Percentiles rank a stretch among this genome's conserved stretches.
phyloP scores from a whole-genome alignment of 176 grass and related monocot species.

The Cenchrus fungigraminus region DNA sequence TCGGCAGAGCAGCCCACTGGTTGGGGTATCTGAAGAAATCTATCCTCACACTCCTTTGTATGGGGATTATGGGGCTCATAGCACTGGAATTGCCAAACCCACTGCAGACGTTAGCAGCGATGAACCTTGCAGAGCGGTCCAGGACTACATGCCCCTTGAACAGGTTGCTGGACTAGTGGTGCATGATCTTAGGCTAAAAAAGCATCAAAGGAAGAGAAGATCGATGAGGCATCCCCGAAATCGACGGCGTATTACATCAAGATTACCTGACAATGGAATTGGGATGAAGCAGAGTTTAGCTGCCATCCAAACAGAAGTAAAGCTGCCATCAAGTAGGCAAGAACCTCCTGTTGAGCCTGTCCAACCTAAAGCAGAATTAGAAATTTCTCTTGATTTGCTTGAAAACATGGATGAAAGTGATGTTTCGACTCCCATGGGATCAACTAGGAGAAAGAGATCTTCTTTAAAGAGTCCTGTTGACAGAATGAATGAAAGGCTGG shows the following conservation, averaged over 20 bases:
- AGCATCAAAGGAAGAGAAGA: slow-evolving; percentile 78
- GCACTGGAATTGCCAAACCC: not conserved
- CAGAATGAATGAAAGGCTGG: slow-evolving; percentile 62
- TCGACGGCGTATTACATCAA: slow-evolving; percentile 23
- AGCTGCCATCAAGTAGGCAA: slow-evolving; percentile 15
- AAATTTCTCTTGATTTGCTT: slow-evolving; percentile 69
- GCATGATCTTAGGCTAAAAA: slow-evolving; percentile 54
- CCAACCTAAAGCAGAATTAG: slow-evolving; percentile 52
- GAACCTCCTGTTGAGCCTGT: slow-evolving; percentile 39
- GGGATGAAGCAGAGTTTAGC: not conserved
- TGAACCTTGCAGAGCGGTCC: slow-evolving; percentile 11
- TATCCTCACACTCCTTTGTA: slow-evolving; percentile 23
- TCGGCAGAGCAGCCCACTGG: slow-evolving; percentile 1
- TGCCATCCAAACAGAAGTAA: slow-evolving; percentile 16
- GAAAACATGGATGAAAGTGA: slow-evolving; percentile 81
- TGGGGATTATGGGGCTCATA: slow-evolving; percentile 31
- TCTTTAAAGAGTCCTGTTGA: slow-evolving; percentile 68
- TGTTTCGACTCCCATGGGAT: slow-evolving; percentile 67
- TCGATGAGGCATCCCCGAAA: slow-evolving; percentile 48
- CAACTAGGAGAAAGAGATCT: slow-evolving; percentile 58
- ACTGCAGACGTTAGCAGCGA: not conserved
- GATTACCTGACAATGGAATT: slow-evolving; percentile 33
- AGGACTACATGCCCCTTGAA: slow-evolving; percentile 38
- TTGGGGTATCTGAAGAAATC: slow-evolving; percentile 18
- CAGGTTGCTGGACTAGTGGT: slow-evolving; percentile 44